A percentile compares a stretch with the other conserved stretches of the same genome.
Conservation (phyloP, 257 asterid species). For the Vinca minor region DNA sequence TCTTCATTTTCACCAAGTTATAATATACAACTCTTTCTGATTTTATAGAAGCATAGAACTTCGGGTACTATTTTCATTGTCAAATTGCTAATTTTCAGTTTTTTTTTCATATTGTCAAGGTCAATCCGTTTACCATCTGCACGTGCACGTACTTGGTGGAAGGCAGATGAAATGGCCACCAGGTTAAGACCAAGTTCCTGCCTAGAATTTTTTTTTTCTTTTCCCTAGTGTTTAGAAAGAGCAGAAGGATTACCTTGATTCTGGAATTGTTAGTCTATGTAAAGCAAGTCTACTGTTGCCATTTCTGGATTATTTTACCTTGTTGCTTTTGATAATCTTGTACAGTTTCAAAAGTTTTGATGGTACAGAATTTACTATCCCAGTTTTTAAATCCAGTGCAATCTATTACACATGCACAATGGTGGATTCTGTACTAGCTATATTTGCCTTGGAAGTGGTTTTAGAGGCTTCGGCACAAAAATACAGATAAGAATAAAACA, state of each 20-base stretch:
- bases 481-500: no score
- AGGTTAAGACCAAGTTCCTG: conserved; percentile 38
- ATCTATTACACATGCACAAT: no score
- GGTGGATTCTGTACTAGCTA: no score
- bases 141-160: conserved; percentile 90
- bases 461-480: no score
- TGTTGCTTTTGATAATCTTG: neutral
- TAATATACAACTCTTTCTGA: neutral
- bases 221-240: neutral
- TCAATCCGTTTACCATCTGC: conserved; percentile 96
- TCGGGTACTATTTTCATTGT: neutral
- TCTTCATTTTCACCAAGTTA: neutral
- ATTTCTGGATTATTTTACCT: neutral
- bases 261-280: neutral
- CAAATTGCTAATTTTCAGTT: neutral
- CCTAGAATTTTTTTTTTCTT: neutral
- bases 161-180: conserved; percentile 99
- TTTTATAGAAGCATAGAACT: neutral
- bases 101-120: conserved; percentile 30
- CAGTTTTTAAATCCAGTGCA: no score
- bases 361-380: no score
- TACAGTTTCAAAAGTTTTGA: neutral
- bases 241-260: neutral
- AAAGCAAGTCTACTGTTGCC: neutral
- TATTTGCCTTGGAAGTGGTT: no score